Evolutionary conservation across 768 basidiomycete species (phyloP).

Genomic region (Imleria badia): DNA sequence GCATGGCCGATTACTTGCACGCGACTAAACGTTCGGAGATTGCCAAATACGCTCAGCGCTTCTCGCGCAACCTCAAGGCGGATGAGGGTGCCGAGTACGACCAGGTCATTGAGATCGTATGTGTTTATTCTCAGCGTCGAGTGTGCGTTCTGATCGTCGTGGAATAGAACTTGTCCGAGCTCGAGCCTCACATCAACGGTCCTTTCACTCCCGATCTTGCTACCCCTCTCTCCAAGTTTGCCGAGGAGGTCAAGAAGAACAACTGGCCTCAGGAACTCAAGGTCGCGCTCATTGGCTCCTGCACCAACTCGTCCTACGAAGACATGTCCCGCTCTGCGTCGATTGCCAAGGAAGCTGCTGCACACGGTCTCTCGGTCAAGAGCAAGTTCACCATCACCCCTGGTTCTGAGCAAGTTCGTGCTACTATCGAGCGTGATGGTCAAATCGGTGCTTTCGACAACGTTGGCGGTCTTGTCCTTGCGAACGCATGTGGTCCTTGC

Average conservation of each 20-base stretch:
- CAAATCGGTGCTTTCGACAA: slow-evolving; percentile 84
- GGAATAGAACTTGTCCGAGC: slow-evolving; percentile 83
- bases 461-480: slow-evolving; percentile 90
- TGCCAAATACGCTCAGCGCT: slow-evolving; percentile 83
- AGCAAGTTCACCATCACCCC: slow-evolving; percentile 98
- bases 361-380: slow-evolving; percentile 85
- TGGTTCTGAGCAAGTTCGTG: slow-evolving; percentile 97
- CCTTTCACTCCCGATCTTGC: slow-evolving; percentile 99
- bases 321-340: slow-evolving; percentile 98
- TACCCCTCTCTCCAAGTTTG: slow-evolving; percentile 96
- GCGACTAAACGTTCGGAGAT: slow-evolving; percentile 93
- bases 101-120: slow-evolving; percentile 85
- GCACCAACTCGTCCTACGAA: slow-evolving; percentile 99
- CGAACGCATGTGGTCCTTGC: slow-evolving; percentile 98
- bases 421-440: slow-evolving; percentile 96
- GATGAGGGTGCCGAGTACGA: slow-evolving; percentile 93
- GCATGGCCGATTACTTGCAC: slow-evolving; percentile 90
- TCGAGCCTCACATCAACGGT: slow-evolving; percentile 99
- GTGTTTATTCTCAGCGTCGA: slow-evolving; percentile 25
- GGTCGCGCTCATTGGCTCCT: slow-evolving; percentile 97
- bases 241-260: slow-evolving; percentile 88
- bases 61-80: slow-evolving; percentile 87
- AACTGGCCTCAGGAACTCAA: slow-evolving; percentile 96
- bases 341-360: slow-evolving; percentile 85
- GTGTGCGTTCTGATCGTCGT: not conserved